Percentiles rank a stretch among this genome's conserved stretches.
phyloP scores from a whole-genome alignment of 345 rosid genomes.

The Pseudoturritis turrita region DNA sequence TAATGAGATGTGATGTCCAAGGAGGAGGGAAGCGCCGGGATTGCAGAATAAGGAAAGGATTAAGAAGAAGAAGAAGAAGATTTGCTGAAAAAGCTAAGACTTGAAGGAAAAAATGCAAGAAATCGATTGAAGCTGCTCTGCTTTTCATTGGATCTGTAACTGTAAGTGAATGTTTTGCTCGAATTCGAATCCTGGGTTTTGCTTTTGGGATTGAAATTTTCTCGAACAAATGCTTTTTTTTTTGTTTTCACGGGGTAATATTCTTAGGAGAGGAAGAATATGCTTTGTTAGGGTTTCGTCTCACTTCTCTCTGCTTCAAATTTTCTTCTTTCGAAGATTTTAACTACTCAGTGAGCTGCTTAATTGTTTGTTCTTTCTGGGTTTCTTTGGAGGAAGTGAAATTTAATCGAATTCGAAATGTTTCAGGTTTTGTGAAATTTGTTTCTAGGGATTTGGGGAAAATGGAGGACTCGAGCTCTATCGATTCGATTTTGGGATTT shows the following conservation, averaged over 20 bases:
- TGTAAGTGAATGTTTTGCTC: conserved; percentile 20
- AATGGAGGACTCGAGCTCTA: conserved; percentile 61
- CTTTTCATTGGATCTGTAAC: conserved; percentile 26
- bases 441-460: conserved; percentile 21
- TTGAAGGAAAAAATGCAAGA: neutral
- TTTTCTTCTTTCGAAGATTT: neutral
- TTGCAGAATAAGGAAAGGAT: conserved; percentile 2
- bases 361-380: neutral
- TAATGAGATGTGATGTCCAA: conserved; percentile 16
- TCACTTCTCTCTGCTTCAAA: conserved; percentile 1
- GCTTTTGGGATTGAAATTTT: neutral
- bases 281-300: conserved; percentile 18
- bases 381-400: neutral
- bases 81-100: conserved; percentile 13
- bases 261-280: conserved; percentile 1
- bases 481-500: conserved; percentile 73
- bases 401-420: neutral
- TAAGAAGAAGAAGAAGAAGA: neutral
- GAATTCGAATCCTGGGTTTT: neutral
- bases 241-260: neutral
- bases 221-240: neutral
- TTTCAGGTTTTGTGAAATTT: conserved; percentile 34
- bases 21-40: conserved; percentile 17
- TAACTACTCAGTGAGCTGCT: neutral
- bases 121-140: neutral